Conservation (phyloP, 371 early-diverging fungal species). For the Apophysomyces variabilis region DNA sequence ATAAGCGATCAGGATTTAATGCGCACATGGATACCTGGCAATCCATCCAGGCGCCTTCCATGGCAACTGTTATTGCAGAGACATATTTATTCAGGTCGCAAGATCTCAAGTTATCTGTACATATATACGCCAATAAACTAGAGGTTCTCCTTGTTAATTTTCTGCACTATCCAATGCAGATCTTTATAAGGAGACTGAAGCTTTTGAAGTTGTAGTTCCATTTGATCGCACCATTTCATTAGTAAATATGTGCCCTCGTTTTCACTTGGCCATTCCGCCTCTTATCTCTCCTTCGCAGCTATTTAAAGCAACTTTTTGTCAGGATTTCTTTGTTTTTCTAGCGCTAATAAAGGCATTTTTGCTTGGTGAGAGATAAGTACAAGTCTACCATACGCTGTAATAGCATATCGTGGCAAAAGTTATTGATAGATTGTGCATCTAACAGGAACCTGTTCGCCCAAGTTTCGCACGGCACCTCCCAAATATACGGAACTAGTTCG, state of each 20-base stretch:
- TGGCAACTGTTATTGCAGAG: not conserved
- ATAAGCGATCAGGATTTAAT: no score
- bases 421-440: not conserved
- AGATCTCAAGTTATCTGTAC: not conserved
- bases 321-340: not conserved
- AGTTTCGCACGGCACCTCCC: not conserved
- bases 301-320: not conserved
- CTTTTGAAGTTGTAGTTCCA: not conserved
- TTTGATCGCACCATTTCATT: not conserved
- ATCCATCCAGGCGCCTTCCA: not conserved
- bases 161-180: not conserved
- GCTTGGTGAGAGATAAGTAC: conserved; percentile 5
- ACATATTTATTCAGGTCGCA: not conserved
- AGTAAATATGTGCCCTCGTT: not conserved
- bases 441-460: conserved; percentile 1
- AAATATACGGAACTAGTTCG: not conserved
- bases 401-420: not conserved
- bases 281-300: not conserved
- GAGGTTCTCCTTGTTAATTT: not conserved
- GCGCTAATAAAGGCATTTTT: not conserved
- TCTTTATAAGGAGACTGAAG: not conserved
- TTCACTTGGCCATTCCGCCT: not conserved
- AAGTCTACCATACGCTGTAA: not conserved
- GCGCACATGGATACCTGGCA: not conserved
- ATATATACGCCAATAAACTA: not conserved